Conservation (phyloP, 83 land plant species). For the Picea engelmannii region DNA sequence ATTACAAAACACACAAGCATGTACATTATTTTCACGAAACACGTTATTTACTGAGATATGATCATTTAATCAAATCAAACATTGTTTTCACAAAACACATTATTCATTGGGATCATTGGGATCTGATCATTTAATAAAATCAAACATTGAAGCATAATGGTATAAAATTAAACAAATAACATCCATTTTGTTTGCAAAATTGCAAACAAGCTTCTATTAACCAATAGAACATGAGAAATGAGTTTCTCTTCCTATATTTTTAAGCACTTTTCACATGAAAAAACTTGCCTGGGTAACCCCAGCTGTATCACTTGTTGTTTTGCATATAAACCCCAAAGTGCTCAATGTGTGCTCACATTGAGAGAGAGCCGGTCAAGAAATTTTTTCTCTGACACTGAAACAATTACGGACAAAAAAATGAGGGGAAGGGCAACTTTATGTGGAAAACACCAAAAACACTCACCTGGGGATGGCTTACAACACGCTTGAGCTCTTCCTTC, state of each 20-base stretch:
- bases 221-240: not conserved
- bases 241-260: not conserved
- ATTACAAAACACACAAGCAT: not conserved
- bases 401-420: not conserved
- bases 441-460: not conserved
- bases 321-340: conserved; percentile 54
- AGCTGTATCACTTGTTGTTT: conserved; percentile 72
- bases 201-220: not conserved
- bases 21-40: not conserved
- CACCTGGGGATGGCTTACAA: conserved; percentile 79
- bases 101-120: too few relatives aligned
- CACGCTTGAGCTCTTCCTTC: conserved; percentile 22
- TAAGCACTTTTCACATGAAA: too few relatives aligned
- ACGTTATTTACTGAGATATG: not conserved
- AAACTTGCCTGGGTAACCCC: conserved; percentile 66
- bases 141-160: not conserved
- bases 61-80: not conserved
- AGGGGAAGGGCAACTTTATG: not conserved
- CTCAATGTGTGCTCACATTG: conserved; percentile 70
- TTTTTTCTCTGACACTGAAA: not conserved
- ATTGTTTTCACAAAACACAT: too few relatives aligned
- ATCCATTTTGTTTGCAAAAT: not conserved
- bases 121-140: too few relatives aligned
- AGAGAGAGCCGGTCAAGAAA: conserved; percentile 56
- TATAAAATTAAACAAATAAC: not conserved